Evolutionary conservation across 768 basidiomycete species (phyloP), one percentile per base, ranked within the genome.

Genomic region (Kwoniella mangroviensis): DNA sequence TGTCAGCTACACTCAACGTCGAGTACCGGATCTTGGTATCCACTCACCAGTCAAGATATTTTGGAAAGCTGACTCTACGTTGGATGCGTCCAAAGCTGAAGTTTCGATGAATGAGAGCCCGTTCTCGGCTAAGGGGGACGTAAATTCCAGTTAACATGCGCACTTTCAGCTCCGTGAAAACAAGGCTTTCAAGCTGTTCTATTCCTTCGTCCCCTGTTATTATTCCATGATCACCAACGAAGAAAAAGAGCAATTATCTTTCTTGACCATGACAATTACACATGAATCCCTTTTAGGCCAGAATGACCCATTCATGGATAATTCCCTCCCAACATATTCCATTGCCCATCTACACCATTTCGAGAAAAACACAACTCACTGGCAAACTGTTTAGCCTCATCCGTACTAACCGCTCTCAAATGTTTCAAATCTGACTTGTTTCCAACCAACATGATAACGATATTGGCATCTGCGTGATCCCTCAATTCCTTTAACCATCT

Each of bases 341-440:
- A 34, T 4, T 34, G 6, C 24, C 17, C 56, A 67, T 49, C 52
- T 26, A 4, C 51, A 42, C 4, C 7, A 49, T 61, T 34, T 49
- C 40, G 55, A 55, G 3, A 24, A 24, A 17, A 4, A 2, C 45
- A 24, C 24, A 57, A 57, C 89, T 81, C 83, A 93, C 94, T 87
- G 43, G 94, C 85, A 84, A 98, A 98, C 12, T 86, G 86, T 87
- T 93, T 97, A 59, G 95, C 96, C 86, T 99, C 97, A 60, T 99
- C 97, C 40, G 95, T 98, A 41, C 96, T 91, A 49, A 98, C 95
- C 53, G 95, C 96, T 73, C 97, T 86, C 78, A 98, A 84, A 83
- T 98, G 97, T 85, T 97, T 94, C 87, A 99, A 90, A 88, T 99
- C 97, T 83, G 93, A 94, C 90, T 99, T 98, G 87, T 98, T 98